Evolutionary conservation across 2,329 filamentous ascomycete genomes (phyloP), one percentile per base, ranked within the genome.

Genomic region (Pestalotiopsis sp.): DNA sequence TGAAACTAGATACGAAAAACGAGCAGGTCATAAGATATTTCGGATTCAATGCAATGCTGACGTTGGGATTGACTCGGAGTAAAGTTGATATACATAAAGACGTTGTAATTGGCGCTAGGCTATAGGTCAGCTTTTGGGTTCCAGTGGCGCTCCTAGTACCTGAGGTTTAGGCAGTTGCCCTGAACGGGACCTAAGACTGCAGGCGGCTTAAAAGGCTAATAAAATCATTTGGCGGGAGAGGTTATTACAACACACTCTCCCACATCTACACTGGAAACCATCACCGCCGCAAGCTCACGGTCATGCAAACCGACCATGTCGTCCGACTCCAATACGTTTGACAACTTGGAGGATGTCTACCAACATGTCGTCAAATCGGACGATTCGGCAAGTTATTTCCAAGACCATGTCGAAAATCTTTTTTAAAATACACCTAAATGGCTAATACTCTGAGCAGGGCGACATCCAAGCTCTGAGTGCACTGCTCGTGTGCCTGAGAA

Each of bases 401-500:
- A 35, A 9, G 30, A 35, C 9, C 35, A 35, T 39, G 5, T 44
- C 24, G n/a, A 24, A 38, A 40, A 13, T 0, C 59, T 62, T 14
- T 20, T 20, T 17, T 17, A n/a, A 22, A 11, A 24, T 17, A 39
- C 7, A 55, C 20, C 63, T n/a, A 40, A 48, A n/a, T 58, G 20
- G 59, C 64, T 57, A 11, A 38, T 24, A 24, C 48, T n/a, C 9
- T 57, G 22, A n/a, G 22, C n/a, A 66, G 65, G 58, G 58, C 35
- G 38, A 44, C 57, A 48, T 66, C 24, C 5, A 22, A 30, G 26
- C 35, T 30, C 30, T 66, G 26, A 60, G 65, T 55, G 65, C 57
- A 20, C 39, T 66, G 6, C 65, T 61, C 20, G 65, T 40, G 26
- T 61, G 57, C 44, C 20, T 66, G 6, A 20, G 9, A n/a, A 66